Evolutionary conservation across 2,329 filamentous ascomycete species (phyloP).

Genomic region (Ambrosiella xylebori): DNA sequence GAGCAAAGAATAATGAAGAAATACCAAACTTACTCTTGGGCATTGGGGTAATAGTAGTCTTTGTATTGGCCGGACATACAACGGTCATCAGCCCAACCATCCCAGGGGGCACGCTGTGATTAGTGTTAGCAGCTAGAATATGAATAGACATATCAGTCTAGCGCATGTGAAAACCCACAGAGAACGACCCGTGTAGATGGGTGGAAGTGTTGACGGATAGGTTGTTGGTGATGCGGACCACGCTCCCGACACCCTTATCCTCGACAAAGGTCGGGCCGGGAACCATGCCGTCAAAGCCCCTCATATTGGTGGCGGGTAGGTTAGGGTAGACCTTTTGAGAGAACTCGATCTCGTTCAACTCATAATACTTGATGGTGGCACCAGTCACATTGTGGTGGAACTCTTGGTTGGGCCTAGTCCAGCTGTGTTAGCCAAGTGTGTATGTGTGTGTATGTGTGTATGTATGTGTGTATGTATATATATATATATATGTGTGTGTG

Average conservation of each 20-base stretch:
- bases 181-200: constrained; percentile 38
- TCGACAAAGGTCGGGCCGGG: constrained; percentile 37
- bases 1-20: neutral
- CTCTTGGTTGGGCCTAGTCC: constrained; percentile 14
- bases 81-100: constrained; percentile 38
- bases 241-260: constrained; percentile 30
- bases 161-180: constrained; percentile 13
- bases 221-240: constrained; percentile 37
- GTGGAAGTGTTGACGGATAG: constrained; percentile 27
- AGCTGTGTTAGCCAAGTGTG: neutral
- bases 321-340: constrained; percentile 22
- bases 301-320: constrained; percentile 18
- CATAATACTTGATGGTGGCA: constrained; percentile 22
- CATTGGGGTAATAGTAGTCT: constrained; percentile 46
- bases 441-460: too few species aligned
- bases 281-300: constrained; percentile 36
- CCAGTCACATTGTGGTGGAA: constrained; percentile 23
- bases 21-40: constrained; percentile 19
- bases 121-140: neutral
- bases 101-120: constrained; percentile 20
- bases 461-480: neutral
- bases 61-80: constrained; percentile 36
- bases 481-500: neutral
- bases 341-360: constrained; percentile 21
- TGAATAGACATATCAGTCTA: neutral